Percentiles rank a stretch among this genome's conserved stretches.
These are phyloP conservation scores for Suillus americanus DNA, from an alignment of 768 basidiomycete genomes.

Conservation along the genomic window DNA sequence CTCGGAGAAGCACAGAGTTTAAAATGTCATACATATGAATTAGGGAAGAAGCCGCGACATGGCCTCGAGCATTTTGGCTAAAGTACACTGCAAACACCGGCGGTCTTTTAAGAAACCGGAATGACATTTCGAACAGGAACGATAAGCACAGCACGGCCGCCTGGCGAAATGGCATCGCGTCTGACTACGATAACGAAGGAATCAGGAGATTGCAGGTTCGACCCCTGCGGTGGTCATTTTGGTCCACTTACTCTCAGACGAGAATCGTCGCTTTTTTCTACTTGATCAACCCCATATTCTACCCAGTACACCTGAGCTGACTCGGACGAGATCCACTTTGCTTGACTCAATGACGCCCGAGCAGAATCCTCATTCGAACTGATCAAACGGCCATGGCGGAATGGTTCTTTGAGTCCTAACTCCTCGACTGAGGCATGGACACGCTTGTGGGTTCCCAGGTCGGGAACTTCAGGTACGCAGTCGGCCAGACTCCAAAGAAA, in stretches of 20 bases:
- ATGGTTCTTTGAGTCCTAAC: background rate
- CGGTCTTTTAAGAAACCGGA: background rate
- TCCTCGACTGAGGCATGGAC: background rate
- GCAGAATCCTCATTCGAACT: background rate
- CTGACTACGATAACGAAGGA: conserved; percentile 66
- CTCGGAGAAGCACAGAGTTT: too few species aligned
- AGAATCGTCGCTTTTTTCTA: background rate
- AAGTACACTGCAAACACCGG: background rate
- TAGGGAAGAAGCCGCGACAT: too few species aligned
- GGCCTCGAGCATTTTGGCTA: too few species aligned
- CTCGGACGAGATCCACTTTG: too few species aligned
- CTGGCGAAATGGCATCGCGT: conserved; percentile 95
- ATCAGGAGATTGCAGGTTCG: conserved; percentile 95
- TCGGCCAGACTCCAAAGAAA: background rate
- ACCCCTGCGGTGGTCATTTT: conserved; percentile 81
- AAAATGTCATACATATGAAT: too few species aligned
- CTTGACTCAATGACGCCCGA: background rate
- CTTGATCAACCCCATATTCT: background rate
- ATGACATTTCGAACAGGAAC: background rate
- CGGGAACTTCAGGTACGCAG: too few species aligned
- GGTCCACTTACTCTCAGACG: background rate
- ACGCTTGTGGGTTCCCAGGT: background rate
- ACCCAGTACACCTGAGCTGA: background rate
- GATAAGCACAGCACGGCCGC: conserved; percentile 46
- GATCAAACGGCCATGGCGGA: background rate